Conservation (phyloP, 164 flowering plant species). For the Nymphaea thermarum region DNA sequence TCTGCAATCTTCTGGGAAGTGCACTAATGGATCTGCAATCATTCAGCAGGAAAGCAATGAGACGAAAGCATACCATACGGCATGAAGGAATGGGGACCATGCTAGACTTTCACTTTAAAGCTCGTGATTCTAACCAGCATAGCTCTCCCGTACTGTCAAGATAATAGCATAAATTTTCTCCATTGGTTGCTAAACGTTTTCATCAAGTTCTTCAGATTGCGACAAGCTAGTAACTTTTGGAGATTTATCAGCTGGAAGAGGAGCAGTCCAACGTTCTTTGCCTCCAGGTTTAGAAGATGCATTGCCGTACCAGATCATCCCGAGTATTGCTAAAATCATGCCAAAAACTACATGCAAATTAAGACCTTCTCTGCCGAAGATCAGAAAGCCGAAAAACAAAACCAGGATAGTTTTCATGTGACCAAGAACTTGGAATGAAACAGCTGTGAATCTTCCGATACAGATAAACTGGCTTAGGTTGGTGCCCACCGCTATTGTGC, state of each 20-base stretch:
- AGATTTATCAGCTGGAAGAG: slow-evolving; percentile 10
- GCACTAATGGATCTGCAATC: too few species aligned
- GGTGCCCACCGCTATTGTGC: slow-evolving; percentile 70
- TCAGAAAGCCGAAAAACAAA: slow-evolving; percentile 57
- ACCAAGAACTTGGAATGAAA: slow-evolving; percentile 87
- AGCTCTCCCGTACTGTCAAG: too few species aligned
- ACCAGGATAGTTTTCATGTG: slow-evolving; percentile 80
- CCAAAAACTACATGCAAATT: slow-evolving; percentile 72
- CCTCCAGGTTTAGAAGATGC: slow-evolving; percentile 84
- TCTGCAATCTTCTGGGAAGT: too few species aligned
- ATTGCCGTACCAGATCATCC: slow-evolving; percentile 89
- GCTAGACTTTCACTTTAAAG: too few species aligned
- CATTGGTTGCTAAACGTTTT: slow-evolving; percentile 22
- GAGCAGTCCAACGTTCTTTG: slow-evolving; percentile 47
- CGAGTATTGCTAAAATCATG: slow-evolving; percentile 64
- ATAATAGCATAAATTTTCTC: too few species aligned
- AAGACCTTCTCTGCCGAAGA: slow-evolving; percentile 89
- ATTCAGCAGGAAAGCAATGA: too few species aligned
- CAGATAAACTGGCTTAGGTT: slow-evolving; percentile 87
- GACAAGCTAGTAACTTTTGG: background rate
- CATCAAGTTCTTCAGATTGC: slow-evolving; percentile 28
- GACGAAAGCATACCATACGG: too few species aligned
- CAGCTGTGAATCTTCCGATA: slow-evolving; percentile 85
- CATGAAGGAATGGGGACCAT: too few species aligned
- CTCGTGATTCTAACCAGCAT: too few species aligned